Base-by-base conservation (phyloP, 1,284 basidiomycete genomes). In the Melampsora occidentalis region DNA sequence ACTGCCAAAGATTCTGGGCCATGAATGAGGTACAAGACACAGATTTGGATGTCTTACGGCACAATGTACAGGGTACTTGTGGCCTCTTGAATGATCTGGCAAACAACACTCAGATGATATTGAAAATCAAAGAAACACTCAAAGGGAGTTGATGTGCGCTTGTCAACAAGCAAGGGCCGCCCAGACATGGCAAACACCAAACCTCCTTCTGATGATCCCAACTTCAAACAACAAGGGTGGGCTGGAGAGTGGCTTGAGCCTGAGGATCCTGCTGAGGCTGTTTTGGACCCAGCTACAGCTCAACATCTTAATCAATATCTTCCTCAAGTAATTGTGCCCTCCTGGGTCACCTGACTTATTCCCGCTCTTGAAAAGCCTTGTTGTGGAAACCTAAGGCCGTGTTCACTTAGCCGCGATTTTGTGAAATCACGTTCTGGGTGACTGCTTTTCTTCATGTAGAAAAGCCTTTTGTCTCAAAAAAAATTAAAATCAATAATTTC, bases 341-440 rank as follows among this genome's bases (percentile, higher is more conserved):
- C 25, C n/a, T 76, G 65, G 65, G 62, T 76, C 35, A 48, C 25
- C 14, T 16, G 57, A 48, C 65, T 57, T 1, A 76, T 76, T 42
- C 73, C 66, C 9, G 66, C 31, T 20, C 59, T 76, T 61, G 73
- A 65, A 5, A 76, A 76, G 33, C 65, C 48, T 51, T 4, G 35
- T 35, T 35, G 3, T 35, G 53, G 65, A 9, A 18, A 48, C 5
- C 48, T 76, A 12, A 76, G 69, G 25, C 63, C 71, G 2, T n/a
- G n/a, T n/a, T n/a, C n/a, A n/a, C n/a, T n/a, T n/a, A n/a, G n/a
- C n/a, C n/a, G n/a, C n/a, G n/a, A n/a, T n/a, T n/a, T n/a, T n/a
- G n/a, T n/a, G n/a, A n/a, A n/a, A n/a, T n/a, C n/a, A n/a, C n/a
- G n/a, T n/a, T n/a, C n/a, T n/a, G n/a, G n/a, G n/a, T n/a, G n/a